Conservation (phyloP, 2,329 filamentous ascomycete species). For the Curvularia lunata region DNA sequence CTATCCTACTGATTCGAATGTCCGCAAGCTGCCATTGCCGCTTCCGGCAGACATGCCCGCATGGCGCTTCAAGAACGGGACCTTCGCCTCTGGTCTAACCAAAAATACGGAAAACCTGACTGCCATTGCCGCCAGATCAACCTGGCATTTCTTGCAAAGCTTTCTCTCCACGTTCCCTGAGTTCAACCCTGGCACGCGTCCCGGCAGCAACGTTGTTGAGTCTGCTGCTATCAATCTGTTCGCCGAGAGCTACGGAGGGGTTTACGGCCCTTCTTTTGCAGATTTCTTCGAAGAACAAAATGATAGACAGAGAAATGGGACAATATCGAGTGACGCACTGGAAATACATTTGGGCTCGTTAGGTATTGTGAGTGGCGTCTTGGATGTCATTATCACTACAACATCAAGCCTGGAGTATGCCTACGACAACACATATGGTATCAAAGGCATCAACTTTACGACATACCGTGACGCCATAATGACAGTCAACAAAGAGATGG, state of each 20-base stretch:
- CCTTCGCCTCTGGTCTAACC: slow-evolving; percentile 64
- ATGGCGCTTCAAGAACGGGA: slow-evolving; percentile 65
- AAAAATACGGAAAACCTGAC: slow-evolving; percentile 63
- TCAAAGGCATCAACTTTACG: slow-evolving; percentile 62
- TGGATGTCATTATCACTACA: slow-evolving; percentile 69
- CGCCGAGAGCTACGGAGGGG: slow-evolving; percentile 73
- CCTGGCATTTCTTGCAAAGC: slow-evolving; percentile 70
- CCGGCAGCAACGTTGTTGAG: slow-evolving; percentile 46
- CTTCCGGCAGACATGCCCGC: slow-evolving; percentile 39
- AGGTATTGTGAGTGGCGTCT: slow-evolving; percentile 73
- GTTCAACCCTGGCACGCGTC: slow-evolving; percentile 58
- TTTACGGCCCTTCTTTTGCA: slow-evolving; percentile 71
- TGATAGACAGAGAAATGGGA: slow-evolving; percentile 58
- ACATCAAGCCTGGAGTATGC: slow-evolving; percentile 65
- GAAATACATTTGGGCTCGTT: slow-evolving; percentile 67
- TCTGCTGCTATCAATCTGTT: slow-evolving; percentile 68
- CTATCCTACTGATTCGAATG: slow-evolving; percentile 1
- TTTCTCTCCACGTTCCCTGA: slow-evolving; percentile 66
- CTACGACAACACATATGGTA: slow-evolving; percentile 69
- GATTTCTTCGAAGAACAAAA: slow-evolving; percentile 67
- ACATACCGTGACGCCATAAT: slow-evolving; percentile 56
- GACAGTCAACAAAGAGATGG: slow-evolving; percentile 56
- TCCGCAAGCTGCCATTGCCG: slow-evolving; percentile 34
- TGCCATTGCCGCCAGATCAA: slow-evolving; percentile 61
- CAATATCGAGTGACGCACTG: slow-evolving; percentile 59